These are phyloP conservation scores for Salix udensis DNA, from an alignment of 345 rosid species.

Conservation along the genomic window DNA sequence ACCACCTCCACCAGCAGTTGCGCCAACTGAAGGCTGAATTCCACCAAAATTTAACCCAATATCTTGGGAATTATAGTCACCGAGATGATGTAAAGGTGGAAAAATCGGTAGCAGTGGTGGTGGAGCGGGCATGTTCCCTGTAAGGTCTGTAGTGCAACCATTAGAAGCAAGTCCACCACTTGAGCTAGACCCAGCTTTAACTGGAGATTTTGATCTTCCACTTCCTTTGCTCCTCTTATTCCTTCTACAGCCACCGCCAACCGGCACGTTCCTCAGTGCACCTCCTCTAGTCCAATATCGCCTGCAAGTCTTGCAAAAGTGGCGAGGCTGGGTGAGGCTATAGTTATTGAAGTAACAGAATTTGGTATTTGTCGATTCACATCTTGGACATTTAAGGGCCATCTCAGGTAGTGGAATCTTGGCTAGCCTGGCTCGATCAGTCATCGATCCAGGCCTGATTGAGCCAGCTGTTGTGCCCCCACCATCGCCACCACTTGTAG, in stretches of 20 bases:
- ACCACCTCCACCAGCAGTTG: neutral
- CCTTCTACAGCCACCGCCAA: conserved; percentile 65
- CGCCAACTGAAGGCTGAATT: conserved; percentile 17
- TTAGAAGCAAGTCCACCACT: conserved; percentile 30
- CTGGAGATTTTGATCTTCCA: conserved; percentile 51
- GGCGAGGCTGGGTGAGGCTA: conserved; percentile 73
- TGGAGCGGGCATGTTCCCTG: conserved; percentile 24
- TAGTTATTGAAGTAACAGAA: conserved; percentile 77
- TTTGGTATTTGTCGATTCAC: conserved; percentile 65
- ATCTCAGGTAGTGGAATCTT: conserved; percentile 56
- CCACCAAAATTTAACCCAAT: conserved; percentile 37
- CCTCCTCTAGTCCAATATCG: conserved; percentile 82
- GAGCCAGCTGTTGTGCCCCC: conserved; percentile 18
- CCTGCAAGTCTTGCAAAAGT: conserved; percentile 72
- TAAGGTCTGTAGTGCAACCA: conserved; percentile 25
- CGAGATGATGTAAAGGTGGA: conserved; percentile 41
- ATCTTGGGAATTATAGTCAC: conserved; percentile 24
- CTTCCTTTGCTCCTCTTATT: conserved; percentile 53
- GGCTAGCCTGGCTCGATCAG: conserved; percentile 53
- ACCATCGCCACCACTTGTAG: conserved; percentile 26
- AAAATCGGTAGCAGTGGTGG: conserved; percentile 35
- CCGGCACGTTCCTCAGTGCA: conserved; percentile 70
- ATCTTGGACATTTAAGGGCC: conserved; percentile 61
- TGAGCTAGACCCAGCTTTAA: conserved; percentile 23
- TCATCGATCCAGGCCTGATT: conserved; percentile 46